Evolutionary conservation across 1,284 basidiomycete species (phyloP).

Genomic region (Heterobasidion occidentale): DNA sequence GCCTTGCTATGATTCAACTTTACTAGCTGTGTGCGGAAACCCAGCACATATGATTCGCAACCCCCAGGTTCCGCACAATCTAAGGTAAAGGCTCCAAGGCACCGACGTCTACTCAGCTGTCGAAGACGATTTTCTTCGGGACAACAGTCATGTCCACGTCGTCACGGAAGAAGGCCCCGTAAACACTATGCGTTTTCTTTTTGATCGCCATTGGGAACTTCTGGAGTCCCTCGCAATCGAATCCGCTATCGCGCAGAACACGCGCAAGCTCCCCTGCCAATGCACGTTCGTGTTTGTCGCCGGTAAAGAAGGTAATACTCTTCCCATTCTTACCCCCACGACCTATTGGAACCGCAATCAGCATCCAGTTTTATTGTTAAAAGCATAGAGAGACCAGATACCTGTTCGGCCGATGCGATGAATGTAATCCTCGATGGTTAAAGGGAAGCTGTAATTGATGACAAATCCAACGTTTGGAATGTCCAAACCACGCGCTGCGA

Average conservation of each 20-base stretch:
- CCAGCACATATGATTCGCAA: too few relatives aligned
- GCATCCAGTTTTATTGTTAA: slow-evolving; percentile 1
- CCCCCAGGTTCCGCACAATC: too few relatives aligned
- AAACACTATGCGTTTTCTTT: slow-evolving; percentile 85
- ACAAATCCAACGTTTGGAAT: slow-evolving; percentile 94
- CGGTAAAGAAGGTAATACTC: slow-evolving; percentile 96
- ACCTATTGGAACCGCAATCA: slow-evolving; percentile 35
- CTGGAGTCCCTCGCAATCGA: slow-evolving; percentile 70
- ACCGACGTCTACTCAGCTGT: slow-evolving; percentile 2
- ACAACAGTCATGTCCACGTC: slow-evolving; percentile 68
- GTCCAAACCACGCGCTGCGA: slow-evolving; percentile 94
- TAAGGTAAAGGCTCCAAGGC: neutral
- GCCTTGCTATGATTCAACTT: too few relatives aligned
- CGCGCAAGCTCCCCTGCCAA: slow-evolving; percentile 92
- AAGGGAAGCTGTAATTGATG: slow-evolving; percentile 95
- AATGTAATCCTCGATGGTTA: slow-evolving; percentile 94
- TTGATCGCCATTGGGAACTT: slow-evolving; percentile 97
- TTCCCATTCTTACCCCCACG: slow-evolving; percentile 89
- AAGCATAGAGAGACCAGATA: slow-evolving; percentile 15
- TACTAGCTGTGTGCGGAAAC: too few relatives aligned
- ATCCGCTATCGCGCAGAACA: slow-evolving; percentile 86
- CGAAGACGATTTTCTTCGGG: slow-evolving; percentile 86
- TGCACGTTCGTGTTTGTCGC: slow-evolving; percentile 78
- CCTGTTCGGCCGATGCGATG: slow-evolving; percentile 95
- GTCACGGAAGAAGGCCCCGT: slow-evolving; percentile 82